A percentile compares a stretch with the other conserved stretches of the same genome.
Evolutionary conservation across 2,329 filamentous ascomycete species (phyloP).

Genomic region (Beauveria brongniartii): DNA sequence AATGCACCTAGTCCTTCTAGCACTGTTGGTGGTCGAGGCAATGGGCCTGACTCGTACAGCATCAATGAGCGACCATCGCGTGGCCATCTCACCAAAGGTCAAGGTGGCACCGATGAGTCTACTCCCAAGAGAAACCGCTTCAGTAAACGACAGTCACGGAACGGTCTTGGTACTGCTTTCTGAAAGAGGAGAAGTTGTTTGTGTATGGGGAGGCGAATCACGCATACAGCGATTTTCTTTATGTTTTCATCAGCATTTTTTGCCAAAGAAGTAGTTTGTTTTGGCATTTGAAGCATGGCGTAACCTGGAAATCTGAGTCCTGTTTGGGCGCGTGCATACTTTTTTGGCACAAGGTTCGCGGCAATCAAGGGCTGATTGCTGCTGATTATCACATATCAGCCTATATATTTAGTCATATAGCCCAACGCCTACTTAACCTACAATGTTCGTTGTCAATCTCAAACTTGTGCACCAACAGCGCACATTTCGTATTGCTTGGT

Average conservation of each 20-base stretch:
- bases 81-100: constrained; percentile 52
- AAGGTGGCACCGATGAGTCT: constrained; percentile 45
- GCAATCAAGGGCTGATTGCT: constrained; percentile 12
- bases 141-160: constrained; percentile 89
- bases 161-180: constrained; percentile 84
- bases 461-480: too few species aligned
- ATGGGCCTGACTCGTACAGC: constrained; percentile 43
- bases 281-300: constrained; percentile 9
- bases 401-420: not conserved
- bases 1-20: constrained; percentile 69
- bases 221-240: not conserved
- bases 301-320: constrained; percentile 3
- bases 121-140: constrained; percentile 58
- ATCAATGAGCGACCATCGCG: constrained; percentile 45
- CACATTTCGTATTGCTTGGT: too few species aligned
- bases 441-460: too few species aligned
- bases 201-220: not conserved
- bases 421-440: not conserved
- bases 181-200: constrained; percentile 27
- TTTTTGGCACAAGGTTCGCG: not conserved
- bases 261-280: not conserved
- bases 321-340: not conserved
- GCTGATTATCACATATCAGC: constrained; percentile 9
- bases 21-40: constrained; percentile 55
- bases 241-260: not conserved